Percentiles rank a stretch among this genome's conserved stretches.
Evolutionary conservation across 202 grass and related monocot genomes (phyloP).

Genomic region (Zoysia matrella): DNA sequence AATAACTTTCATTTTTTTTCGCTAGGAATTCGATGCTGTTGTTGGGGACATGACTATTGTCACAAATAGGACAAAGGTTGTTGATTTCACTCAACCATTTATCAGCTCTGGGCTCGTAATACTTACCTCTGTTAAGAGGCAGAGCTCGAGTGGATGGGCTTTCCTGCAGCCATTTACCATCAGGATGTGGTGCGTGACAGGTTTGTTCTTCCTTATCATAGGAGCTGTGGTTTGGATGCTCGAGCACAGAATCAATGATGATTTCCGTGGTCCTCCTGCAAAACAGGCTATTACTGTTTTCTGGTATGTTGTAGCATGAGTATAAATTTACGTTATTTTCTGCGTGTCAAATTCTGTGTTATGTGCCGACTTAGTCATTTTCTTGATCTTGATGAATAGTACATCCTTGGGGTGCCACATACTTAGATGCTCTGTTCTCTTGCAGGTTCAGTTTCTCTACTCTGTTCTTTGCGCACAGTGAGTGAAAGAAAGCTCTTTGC

Average conservation of each 20-base stretch:
- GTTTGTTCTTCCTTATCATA: slow-evolving; percentile 74
- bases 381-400: neutral
- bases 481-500: slow-evolving; percentile 47
- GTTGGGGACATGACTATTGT: slow-evolving; percentile 75
- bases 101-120: slow-evolving; percentile 72
- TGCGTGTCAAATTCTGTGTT: neutral
- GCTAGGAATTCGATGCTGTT: slow-evolving; percentile 76
- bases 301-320: slow-evolving; percentile 56
- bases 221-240: slow-evolving; percentile 84
- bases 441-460: slow-evolving; percentile 96
- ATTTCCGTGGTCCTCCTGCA: slow-evolving; percentile 79
- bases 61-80: slow-evolving; percentile 78
- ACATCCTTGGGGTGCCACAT: neutral
- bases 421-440: slow-evolving; percentile 7
- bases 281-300: slow-evolving; percentile 77
- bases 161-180: slow-evolving; percentile 88
- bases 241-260: slow-evolving; percentile 90
- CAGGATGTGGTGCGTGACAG: slow-evolving; percentile 82
- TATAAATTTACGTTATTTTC: neutral
- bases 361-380: slow-evolving; percentile 8
- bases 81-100: slow-evolving; percentile 91
- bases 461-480: slow-evolving; percentile 91
- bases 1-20: neutral
- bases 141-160: slow-evolving; percentile 67
- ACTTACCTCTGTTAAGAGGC: slow-evolving; percentile 72